These are phyloP conservation scores for Leccinum fuscescens DNA, from an alignment of 1,284 basidiomycete species.

Conservation along the genomic window DNA sequence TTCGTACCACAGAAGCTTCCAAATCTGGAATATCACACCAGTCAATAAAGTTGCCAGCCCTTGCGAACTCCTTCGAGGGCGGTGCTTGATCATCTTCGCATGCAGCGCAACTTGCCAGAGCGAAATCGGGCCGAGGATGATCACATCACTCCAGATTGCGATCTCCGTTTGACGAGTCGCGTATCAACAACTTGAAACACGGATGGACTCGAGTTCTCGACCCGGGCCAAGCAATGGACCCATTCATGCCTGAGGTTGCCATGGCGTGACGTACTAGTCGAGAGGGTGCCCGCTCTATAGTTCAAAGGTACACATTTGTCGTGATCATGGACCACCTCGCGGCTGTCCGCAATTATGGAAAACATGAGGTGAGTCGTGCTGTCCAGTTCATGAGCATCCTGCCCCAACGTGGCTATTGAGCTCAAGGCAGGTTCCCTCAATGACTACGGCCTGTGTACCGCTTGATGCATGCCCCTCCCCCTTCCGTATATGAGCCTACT, in stretches of 20 bases:
- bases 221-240: neutral
- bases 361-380: slow-evolving; percentile 39
- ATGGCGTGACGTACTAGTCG: slow-evolving; percentile 27
- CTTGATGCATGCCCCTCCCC: slow-evolving; percentile 29
- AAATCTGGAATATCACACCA: slow-evolving; percentile 22
- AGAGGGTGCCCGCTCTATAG: slow-evolving; percentile 19
- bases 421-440: slow-evolving; percentile 36
- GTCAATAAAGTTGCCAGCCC: neutral
- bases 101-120: slow-evolving; percentile 5
- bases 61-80: slow-evolving; percentile 10
- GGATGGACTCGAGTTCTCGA: slow-evolving; percentile 7
- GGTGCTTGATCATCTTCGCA: slow-evolving; percentile 18
- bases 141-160: slow-evolving; percentile 13
- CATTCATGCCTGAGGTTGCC: slow-evolving; percentile 17
- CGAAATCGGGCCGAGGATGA: slow-evolving; percentile 6
- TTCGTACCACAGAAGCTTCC: slow-evolving; percentile 32
- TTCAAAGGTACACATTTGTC: slow-evolving; percentile 33
- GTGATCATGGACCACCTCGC: slow-evolving; percentile 36
- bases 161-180: slow-evolving; percentile 12
- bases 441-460: slow-evolving; percentile 35
- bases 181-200: slow-evolving; percentile 12
- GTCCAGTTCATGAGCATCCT: slow-evolving; percentile 35
- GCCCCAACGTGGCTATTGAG: slow-evolving; percentile 37
- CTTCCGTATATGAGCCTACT: slow-evolving; percentile 34
- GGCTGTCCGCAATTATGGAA: slow-evolving; percentile 38